Evolutionary conservation across 306 rosid genomes (phyloP).

Genomic region (Lathyrus sativus): DNA sequence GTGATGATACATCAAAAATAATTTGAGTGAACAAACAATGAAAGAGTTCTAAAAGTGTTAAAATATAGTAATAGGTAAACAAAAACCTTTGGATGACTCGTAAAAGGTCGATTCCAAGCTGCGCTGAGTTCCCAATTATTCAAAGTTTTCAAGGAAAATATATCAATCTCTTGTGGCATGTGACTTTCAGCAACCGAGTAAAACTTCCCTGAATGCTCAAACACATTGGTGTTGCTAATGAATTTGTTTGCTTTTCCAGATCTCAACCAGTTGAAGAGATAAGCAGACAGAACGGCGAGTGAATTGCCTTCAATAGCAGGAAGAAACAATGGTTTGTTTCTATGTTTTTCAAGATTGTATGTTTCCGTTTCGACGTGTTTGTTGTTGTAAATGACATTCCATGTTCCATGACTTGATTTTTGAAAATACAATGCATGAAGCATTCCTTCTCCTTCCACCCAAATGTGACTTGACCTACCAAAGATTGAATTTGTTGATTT

Average conservation of each 20-base stretch:
- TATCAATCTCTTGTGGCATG: conserved; percentile 72
- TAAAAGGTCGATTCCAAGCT: conserved; percentile 66
- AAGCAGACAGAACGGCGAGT: conserved; percentile 51
- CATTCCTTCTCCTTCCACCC: conserved; percentile 95
- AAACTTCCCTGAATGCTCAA: conserved; percentile 66
- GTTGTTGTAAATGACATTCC: conserved; percentile 60
- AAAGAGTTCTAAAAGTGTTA: neutral
- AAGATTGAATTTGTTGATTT: conserved; percentile 64
- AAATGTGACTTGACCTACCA: conserved; percentile 56
- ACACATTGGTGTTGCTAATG: conserved; percentile 67
- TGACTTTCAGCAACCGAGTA: conserved; percentile 65
- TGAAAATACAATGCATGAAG: conserved; percentile 63
- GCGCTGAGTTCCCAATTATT: conserved; percentile 60
- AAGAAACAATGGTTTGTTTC: conserved; percentile 61
- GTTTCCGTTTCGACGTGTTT: conserved; percentile 66
- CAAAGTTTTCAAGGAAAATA: conserved; percentile 47
- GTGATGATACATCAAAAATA: too few relatives aligned
- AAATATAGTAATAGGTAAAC: neutral
- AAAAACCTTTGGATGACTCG: conserved; percentile 71
- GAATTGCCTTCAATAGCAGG: conserved; percentile 64
- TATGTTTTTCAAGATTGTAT: conserved; percentile 52
- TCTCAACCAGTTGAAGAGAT: conserved; percentile 60
- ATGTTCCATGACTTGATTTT: conserved; percentile 37
- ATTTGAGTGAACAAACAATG: neutral
- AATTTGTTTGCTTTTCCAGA: conserved; percentile 64